Evolutionary conservation across 768 basidiomycete genomes (phyloP).

Genomic region (Mycena chlorophos): DNA sequence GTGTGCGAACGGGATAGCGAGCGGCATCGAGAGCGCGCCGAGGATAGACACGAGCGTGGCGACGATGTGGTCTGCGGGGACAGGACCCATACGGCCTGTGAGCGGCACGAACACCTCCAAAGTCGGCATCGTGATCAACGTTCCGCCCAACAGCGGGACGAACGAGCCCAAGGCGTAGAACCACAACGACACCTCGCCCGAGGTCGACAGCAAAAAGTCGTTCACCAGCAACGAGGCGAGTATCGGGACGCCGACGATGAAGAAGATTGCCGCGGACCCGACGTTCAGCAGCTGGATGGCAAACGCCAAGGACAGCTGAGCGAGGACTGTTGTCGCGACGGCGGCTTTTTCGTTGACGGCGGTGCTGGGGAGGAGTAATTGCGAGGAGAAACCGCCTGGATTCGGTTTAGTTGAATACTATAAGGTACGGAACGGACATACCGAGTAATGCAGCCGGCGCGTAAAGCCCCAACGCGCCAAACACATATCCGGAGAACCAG

Average conservation of each 20-base stretch:
- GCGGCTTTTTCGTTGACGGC: conserved; percentile 56
- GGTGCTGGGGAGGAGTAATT: conserved; percentile 53
- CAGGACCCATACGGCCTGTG: conserved; percentile 83
- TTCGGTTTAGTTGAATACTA: neutral
- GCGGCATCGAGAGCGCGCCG: conserved; percentile 58
- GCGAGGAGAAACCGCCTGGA: conserved; percentile 63
- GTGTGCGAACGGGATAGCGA: conserved; percentile 70
- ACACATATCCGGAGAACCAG: conserved; percentile 80
- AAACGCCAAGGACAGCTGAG: conserved; percentile 57
- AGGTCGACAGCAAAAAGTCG: conserved; percentile 30
- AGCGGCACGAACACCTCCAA: conserved; percentile 90
- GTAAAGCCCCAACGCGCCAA: conserved; percentile 64
- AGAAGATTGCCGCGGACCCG: conserved; percentile 77
- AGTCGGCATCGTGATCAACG: conserved; percentile 58
- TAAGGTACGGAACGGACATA: conserved; percentile 31
- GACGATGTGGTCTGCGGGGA: conserved; percentile 87
- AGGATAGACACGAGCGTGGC: conserved; percentile 69
- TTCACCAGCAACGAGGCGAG: conserved; percentile 60
- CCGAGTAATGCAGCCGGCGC: conserved; percentile 74
- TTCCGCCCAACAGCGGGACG: conserved; percentile 56
- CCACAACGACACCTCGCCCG: conserved; percentile 49
- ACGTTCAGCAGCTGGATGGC: conserved; percentile 63
- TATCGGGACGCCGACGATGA: conserved; percentile 59
- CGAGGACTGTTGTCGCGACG: conserved; percentile 60
- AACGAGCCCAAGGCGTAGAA: conserved; percentile 64